phyloP scores from a whole-genome alignment of 306 rosid species.

The Oxytropis ochrocephala region DNA sequence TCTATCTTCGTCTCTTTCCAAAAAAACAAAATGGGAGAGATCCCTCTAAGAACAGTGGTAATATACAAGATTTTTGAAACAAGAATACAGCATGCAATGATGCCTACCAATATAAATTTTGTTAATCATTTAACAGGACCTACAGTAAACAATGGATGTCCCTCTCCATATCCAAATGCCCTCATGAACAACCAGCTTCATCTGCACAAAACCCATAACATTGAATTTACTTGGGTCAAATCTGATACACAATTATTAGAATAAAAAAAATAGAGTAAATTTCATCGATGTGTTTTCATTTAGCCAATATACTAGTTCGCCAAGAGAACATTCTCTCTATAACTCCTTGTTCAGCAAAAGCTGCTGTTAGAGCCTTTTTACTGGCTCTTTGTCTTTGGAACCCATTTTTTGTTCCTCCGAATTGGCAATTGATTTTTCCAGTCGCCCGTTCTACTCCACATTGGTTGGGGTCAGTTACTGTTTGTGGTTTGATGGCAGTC shows the following conservation, averaged over 20 bases:
- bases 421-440: no score
- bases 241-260: neutral
- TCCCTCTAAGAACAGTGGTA: constrained; percentile 62
- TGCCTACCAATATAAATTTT: constrained; percentile 42
- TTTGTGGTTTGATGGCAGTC: no score
- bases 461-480: no score
- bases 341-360: no score
- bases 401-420: no score
- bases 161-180: constrained; percentile 45
- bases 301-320: no score
- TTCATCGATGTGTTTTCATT: neutral
- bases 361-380: no score
- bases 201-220: constrained; percentile 45
- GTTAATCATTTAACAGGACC: constrained; percentile 46
- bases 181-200: constrained; percentile 54
- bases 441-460: no score
- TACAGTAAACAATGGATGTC: constrained; percentile 35
- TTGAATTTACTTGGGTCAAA: constrained; percentile 4
- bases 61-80: constrained; percentile 63
- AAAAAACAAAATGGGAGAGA: constrained; percentile 15
- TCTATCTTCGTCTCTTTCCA: constrained; percentile 81
- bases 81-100: constrained; percentile 30
- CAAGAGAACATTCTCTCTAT: neutral
- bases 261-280: neutral
- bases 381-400: no score